Percentiles rank a stretch among this genome's conserved stretches.
These are phyloP conservation scores for Corymbia maculata DNA, from an alignment of 345 rosid genomes.

Conservation along the genomic window DNA sequence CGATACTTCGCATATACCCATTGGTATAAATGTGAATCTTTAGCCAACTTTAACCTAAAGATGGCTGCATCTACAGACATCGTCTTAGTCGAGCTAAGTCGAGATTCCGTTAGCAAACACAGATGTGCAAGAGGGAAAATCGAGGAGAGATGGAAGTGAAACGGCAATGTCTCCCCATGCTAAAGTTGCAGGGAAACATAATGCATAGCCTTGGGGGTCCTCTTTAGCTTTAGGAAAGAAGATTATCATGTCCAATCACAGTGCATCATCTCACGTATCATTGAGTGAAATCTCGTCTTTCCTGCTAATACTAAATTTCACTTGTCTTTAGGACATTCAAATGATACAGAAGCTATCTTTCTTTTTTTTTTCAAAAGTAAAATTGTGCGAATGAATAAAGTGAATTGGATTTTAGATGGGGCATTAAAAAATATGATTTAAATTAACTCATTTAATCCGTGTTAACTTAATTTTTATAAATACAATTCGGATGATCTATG, in stretches of 20 bases:
- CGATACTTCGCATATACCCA: background rate
- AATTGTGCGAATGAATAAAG: accelerated
- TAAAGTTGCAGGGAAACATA: background rate
- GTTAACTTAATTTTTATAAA: background rate
- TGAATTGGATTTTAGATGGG: background rate
- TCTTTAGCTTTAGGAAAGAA: background rate
- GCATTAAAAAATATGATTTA: background rate
- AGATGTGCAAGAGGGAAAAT: background rate
- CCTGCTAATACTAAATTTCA: background rate
- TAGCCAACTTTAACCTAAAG: background rate
- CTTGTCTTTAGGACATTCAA: background rate
- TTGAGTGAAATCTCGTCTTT: background rate
- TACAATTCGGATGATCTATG: background rate
- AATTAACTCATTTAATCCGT: background rate
- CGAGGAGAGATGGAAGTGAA: background rate
- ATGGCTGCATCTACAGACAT: background rate
- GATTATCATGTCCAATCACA: background rate
- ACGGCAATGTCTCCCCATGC: background rate
- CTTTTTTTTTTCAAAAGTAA: background rate
- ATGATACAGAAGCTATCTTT: background rate
- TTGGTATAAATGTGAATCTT: background rate
- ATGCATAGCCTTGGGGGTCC: background rate
- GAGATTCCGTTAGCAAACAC: background rate
- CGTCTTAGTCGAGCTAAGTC: background rate
- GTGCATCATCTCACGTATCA: background rate